phyloP scores from a whole-genome alignment of 2,329 filamentous ascomycete species.

The Stagonosporopsis cucurbitacearum region DNA sequence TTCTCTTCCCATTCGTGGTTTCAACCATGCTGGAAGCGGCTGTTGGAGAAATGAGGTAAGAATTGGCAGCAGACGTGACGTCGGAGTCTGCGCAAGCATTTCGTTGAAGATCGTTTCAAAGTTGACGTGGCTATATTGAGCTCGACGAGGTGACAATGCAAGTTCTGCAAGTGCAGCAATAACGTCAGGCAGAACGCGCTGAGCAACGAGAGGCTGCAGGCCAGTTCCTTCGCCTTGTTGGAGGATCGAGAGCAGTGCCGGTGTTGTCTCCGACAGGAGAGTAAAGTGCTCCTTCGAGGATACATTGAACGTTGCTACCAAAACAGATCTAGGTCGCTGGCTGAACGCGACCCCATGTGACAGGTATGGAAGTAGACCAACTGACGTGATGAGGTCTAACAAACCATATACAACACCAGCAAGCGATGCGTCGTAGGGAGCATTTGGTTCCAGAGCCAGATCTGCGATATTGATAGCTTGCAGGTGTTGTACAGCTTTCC shows the following conservation, averaged over 20 bases:
- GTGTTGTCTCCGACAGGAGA: constrained; percentile 24
- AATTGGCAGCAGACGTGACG: constrained; percentile 64
- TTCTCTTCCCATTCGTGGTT: constrained; percentile 61
- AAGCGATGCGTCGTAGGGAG: constrained; percentile 49
- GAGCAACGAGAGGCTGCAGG: constrained; percentile 46
- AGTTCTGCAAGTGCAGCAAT: constrained; percentile 45
- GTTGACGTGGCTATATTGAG: constrained; percentile 10
- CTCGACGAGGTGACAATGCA: constrained; percentile 38
- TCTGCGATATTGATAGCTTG: constrained; percentile 45
- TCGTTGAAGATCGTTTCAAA: constrained; percentile 29
- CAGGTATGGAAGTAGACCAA: constrained; percentile 46
- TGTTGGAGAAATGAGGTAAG: constrained; percentile 71
- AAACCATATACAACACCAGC: constrained; percentile 48
- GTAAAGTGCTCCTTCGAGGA: constrained; percentile 18
- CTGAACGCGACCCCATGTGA: constrained; percentile 42
- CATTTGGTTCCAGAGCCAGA: constrained; percentile 36
- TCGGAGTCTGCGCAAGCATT: constrained; percentile 47
- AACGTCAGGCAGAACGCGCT: constrained; percentile 46
- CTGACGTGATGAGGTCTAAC: constrained; percentile 43
- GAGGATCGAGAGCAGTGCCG: constrained; percentile 33
- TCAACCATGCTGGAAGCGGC: constrained; percentile 66
- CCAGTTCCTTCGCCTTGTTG: constrained; percentile 36
- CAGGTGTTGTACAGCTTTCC: constrained; percentile 40
- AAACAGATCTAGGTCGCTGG: constrained; percentile 44
- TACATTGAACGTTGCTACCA: constrained; percentile 26